A percentile compares a stretch with the other conserved stretches of the same genome.
Conservation (phyloP, 371 early-diverging fungal genomes). For the Dichotomocladium elegans region DNA sequence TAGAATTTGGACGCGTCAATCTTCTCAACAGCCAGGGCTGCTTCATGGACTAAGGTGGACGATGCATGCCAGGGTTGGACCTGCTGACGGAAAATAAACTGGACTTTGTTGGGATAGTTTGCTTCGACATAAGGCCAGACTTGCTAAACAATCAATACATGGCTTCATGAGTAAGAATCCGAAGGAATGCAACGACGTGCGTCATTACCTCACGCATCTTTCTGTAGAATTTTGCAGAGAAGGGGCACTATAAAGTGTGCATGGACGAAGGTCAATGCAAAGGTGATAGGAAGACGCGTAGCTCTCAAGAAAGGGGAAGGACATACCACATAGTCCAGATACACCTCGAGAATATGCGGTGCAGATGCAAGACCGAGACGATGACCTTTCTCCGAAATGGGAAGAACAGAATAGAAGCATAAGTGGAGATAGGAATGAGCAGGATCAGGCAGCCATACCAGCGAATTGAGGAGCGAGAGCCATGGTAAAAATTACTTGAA, state of each 20-base stretch:
- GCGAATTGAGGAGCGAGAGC: conserved; percentile 47
- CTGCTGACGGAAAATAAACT: conserved; percentile 74
- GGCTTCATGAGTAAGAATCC: not conserved
- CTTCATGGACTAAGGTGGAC: conserved; percentile 74
- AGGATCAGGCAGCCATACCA: conserved; percentile 2
- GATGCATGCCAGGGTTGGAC: conserved; percentile 85
- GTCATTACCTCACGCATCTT: conserved; percentile 44
- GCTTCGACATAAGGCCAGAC: conserved; percentile 57
- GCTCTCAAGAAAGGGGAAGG: not conserved
- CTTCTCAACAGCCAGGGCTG: conserved; percentile 74
- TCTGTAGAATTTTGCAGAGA: conserved; percentile 58
- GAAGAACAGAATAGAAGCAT: no score
- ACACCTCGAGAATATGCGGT: conserved; percentile 58
- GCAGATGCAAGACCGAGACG: conserved; percentile 49
- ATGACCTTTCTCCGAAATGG: conserved; percentile 37
- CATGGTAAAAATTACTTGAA: conserved; percentile 20
- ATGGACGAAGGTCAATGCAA: no score
- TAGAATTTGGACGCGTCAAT: conserved; percentile 56
- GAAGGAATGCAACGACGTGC: not conserved
- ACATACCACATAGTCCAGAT: conserved; percentile 63
- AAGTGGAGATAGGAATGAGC: not conserved
- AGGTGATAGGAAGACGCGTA: no score
- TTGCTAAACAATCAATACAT: conserved; percentile 19
- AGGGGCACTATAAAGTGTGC: conserved; percentile 48
- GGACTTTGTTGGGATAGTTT: conserved; percentile 46